phyloP scores from a whole-genome alignment of 441 rosid species.

The Populus hybrid region DNA sequence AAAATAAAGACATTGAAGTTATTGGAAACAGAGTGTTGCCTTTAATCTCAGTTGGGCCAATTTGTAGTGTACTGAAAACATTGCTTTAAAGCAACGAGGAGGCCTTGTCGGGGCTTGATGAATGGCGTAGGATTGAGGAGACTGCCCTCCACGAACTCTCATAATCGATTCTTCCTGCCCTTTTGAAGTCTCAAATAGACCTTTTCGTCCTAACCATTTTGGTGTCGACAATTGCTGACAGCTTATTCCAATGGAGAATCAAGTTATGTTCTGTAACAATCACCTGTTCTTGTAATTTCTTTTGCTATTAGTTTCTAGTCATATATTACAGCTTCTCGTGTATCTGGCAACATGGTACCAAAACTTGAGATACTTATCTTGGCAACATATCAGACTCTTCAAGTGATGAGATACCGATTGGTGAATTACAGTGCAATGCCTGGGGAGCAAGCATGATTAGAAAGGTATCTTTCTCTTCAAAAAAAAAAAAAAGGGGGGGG shows the following conservation, averaged over 20 bases:
- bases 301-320: neutral
- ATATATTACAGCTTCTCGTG: neutral
- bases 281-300: neutral
- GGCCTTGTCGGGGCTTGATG: neutral
- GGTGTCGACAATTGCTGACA: neutral
- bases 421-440: slow-evolving; percentile 7
- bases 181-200: neutral
- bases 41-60: too few relatives aligned
- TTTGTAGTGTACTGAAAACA: too few relatives aligned
- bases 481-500: neutral
- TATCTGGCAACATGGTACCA: neutral
- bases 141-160: slow-evolving; percentile 7
- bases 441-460: neutral
- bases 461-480: neutral
- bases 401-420: neutral
- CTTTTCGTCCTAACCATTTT: neutral
- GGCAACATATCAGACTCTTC: neutral
- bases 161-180: neutral
- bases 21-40: too few relatives aligned
- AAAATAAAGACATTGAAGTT: too few relatives aligned
- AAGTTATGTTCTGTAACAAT: neutral
- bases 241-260: neutral
- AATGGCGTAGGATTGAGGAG: slow-evolving; percentile 10
- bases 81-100: neutral
- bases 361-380: neutral